Conservation (phyloP, 2,329 filamentous ascomycete genomes). For the Shiraia sp. region DNA sequence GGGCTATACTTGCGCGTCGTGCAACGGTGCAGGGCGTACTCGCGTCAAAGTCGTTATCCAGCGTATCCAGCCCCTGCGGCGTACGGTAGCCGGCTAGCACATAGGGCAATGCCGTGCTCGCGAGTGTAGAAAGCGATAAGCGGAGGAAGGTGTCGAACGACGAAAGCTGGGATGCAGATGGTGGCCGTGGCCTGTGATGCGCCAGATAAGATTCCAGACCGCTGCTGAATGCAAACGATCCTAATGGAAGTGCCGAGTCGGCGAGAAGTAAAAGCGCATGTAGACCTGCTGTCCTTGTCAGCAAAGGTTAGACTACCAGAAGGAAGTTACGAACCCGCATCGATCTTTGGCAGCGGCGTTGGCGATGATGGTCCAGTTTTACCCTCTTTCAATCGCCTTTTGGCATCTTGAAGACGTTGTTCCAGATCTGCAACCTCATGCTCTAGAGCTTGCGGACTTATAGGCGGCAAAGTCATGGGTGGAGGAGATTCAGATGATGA, state of each 20-base stretch:
- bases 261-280: constrained; percentile 78
- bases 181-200: constrained; percentile 56
- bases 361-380: constrained; percentile 7
- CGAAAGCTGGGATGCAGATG: constrained; percentile 35
- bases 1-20: constrained; percentile 72
- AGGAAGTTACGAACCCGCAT: constrained; percentile 17
- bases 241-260: constrained; percentile 79
- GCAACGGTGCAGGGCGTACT: constrained; percentile 79
- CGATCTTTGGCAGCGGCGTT: constrained; percentile 7
- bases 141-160: constrained; percentile 70
- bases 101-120: constrained; percentile 74
- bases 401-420: constrained; percentile 51
- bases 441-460: constrained; percentile 35
- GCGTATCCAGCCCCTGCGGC: constrained; percentile 54
- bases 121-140: constrained; percentile 71
- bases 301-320: too few relatives aligned
- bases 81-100: constrained; percentile 68
- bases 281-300: constrained; percentile 23
- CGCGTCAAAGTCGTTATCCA: constrained; percentile 79
- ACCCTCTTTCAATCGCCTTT: constrained; percentile 50
- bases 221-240: constrained; percentile 85
- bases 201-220: constrained; percentile 82
- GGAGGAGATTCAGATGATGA: too few relatives aligned
- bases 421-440: constrained; percentile 66
- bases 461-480: constrained; percentile 29